Conservation (phyloP, 2,329 filamentous ascomycete species). For the Colletotrichum truncatum region DNA sequence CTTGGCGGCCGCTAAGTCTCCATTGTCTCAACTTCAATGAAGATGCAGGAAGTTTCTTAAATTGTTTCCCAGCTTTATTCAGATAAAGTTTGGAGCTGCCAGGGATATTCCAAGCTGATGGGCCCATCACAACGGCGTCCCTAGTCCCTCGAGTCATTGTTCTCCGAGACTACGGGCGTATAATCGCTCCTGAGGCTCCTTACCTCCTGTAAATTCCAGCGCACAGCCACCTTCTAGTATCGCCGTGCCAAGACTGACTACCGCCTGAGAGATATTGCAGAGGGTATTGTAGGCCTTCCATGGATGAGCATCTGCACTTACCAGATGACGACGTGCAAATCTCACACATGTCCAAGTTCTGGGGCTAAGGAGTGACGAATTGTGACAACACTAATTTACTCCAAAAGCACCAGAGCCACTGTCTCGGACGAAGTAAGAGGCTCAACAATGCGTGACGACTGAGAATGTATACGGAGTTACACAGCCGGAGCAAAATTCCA, state of each 20-base stretch:
- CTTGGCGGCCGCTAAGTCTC: not conserved
- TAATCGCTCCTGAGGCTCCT: not conserved
- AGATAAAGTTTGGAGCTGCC: not conserved
- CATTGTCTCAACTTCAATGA: slow-evolving; percentile 2
- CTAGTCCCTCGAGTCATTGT: slow-evolving; percentile 3
- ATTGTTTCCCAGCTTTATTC: slow-evolving; percentile 2
- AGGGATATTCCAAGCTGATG: slow-evolving; percentile 5
- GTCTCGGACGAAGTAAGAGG: too few relatives aligned
- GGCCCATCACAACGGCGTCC: not conserved
- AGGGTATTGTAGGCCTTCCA: not conserved
- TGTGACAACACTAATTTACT: too few relatives aligned
- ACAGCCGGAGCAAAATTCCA: not conserved
- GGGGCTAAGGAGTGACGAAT: not conserved
- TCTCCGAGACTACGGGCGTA: not conserved
- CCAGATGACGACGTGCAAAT: not conserved
- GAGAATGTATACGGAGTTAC: not conserved
- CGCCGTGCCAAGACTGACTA: slow-evolving; percentile 5
- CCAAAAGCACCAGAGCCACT: too few relatives aligned
- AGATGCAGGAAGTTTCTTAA: slow-evolving; percentile 14
- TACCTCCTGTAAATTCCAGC: not conserved
- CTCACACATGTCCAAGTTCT: not conserved
- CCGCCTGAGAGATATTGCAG: slow-evolving; percentile 12
- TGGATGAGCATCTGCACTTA: slow-evolving; percentile 7
- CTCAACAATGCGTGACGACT: not conserved
- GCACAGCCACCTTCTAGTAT: slow-evolving; percentile 7